phyloP scores from a whole-genome alignment of 805 yeast genomes.

The Tanozyma kutaoensis region DNA sequence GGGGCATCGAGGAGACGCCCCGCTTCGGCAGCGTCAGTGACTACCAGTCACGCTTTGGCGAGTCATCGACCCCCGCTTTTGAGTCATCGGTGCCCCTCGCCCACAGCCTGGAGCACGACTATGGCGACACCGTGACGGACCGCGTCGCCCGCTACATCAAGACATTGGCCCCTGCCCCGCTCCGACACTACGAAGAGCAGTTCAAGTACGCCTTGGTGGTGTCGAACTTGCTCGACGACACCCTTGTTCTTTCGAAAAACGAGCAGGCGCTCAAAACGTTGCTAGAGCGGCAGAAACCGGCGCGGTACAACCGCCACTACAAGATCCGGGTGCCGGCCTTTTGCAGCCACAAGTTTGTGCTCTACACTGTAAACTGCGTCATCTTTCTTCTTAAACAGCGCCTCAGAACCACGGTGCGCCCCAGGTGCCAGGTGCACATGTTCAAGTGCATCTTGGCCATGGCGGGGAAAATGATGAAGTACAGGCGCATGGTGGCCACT shows the following conservation, averaged over 20 bases:
- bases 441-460: conserved; percentile 8
- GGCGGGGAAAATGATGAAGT: conserved; percentile 12
- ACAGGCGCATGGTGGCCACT: conserved; percentile 9
- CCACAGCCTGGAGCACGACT: neutral
- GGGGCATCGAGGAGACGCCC: conserved; percentile 9
- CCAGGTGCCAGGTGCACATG: conserved; percentile 10
- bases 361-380: conserved; percentile 11
- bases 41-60: conserved; percentile 9
- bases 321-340: conserved; percentile 4
- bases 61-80: conserved; percentile 4
- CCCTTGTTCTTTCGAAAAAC: conserved; percentile 28
- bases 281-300: conserved; percentile 1
- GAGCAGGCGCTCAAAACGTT: conserved; percentile 18
- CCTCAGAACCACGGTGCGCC: conserved; percentile 11
- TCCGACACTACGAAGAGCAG: conserved; percentile 9
- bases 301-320: conserved; percentile 4
- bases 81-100: neutral
- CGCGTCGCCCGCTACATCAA: conserved; percentile 1
- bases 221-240: conserved; percentile 24
- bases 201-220: conserved; percentile 26
- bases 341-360: conserved; percentile 2
- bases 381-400: conserved; percentile 12
- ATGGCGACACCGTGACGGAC: neutral
- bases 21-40: conserved; percentile 4
- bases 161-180: conserved; percentile 1